Percentiles rank a stretch among this genome's conserved stretches.
These are phyloP conservation scores for Dorcoceras hygrometricum DNA, from an alignment of 257 asterid genomes.

Conservation along the genomic window DNA sequence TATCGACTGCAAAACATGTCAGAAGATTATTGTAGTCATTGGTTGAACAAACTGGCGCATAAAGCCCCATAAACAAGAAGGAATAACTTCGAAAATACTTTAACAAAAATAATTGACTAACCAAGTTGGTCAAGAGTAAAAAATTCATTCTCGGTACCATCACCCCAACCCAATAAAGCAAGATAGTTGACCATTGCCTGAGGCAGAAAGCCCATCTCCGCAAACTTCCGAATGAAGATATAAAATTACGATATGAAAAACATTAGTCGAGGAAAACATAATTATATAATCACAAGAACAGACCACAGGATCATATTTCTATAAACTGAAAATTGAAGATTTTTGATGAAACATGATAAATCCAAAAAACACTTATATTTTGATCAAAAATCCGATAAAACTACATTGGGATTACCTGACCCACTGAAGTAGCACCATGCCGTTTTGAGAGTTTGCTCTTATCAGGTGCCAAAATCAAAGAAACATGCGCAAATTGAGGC, in stretches of 20 bases:
- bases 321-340: constrained; percentile 4
- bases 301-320: neutral
- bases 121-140: constrained; percentile 83
- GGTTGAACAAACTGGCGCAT: constrained; percentile 3
- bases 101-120: constrained; percentile 35
- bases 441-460: constrained; percentile 94
- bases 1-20: constrained; percentile 58
- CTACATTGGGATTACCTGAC: constrained; percentile 67
- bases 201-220: constrained; percentile 89
- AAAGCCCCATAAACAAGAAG: constrained; percentile 27
- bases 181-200: constrained; percentile 91
- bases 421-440: constrained; percentile 98
- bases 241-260: constrained; percentile 20
- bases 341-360: constrained; percentile 5
- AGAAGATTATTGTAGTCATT: constrained; percentile 17
- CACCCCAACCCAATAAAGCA: constrained; percentile 98
- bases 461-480: constrained; percentile 94
- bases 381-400: constrained; percentile 19
- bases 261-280: constrained; percentile 22
- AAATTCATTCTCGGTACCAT: constrained; percentile 92
- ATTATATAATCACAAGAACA: constrained; percentile 16
- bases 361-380: constrained; percentile 21
- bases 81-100: constrained; percentile 19
- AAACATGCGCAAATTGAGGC: constrained; percentile 95
- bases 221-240: constrained; percentile 52